phyloP scores from a whole-genome alignment of 2,329 filamentous ascomycete genomes.

The Aspergillus eucalypticola region DNA sequence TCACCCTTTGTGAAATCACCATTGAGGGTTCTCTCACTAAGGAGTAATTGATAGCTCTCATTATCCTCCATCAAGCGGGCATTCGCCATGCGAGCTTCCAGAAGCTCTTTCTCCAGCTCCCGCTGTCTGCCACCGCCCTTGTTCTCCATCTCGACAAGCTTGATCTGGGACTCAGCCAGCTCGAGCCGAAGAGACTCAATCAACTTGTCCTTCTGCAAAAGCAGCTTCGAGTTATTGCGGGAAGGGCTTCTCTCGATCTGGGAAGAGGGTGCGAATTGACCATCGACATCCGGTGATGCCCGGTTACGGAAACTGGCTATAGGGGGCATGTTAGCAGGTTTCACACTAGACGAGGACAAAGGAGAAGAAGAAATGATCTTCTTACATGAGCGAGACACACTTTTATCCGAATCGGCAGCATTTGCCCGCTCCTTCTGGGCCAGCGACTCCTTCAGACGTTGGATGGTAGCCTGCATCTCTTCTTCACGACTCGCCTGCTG shows the following conservation, averaged over 20 bases:
- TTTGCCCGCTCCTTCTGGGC: conserved; percentile 67
- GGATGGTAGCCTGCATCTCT: conserved; percentile 86
- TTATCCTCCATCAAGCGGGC: conserved; percentile 97
- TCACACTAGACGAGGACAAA: not conserved
- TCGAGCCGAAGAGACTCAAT: conserved; percentile 92
- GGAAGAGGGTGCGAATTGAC: conserved; percentile 82
- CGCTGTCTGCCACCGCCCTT: conserved; percentile 82
- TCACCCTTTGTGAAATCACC: conserved; percentile 85
- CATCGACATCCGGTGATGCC: conserved; percentile 66
- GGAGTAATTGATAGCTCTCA: conserved; percentile 92
- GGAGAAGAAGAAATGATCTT: conserved; percentile 14
- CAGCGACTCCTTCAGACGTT: conserved; percentile 85
- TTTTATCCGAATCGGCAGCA: conserved; percentile 52
- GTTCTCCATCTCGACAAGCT: conserved; percentile 91
- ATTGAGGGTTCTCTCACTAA: conserved; percentile 92
- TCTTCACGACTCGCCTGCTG: conserved; percentile 81
- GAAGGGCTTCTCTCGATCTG: conserved; percentile 86
- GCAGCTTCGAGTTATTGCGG: conserved; percentile 81
- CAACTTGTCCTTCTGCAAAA: conserved; percentile 93
- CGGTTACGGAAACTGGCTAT: conserved; percentile 52
- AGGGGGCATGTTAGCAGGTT: conserved; percentile 22
- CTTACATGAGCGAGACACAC: conserved; percentile 55
- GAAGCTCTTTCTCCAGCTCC: conserved; percentile 84
- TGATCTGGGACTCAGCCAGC: conserved; percentile 92
- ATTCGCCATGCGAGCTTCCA: conserved; percentile 94